Evolutionary conservation across 1,284 basidiomycete species (phyloP).

Genomic region (Malassezia caprae): DNA sequence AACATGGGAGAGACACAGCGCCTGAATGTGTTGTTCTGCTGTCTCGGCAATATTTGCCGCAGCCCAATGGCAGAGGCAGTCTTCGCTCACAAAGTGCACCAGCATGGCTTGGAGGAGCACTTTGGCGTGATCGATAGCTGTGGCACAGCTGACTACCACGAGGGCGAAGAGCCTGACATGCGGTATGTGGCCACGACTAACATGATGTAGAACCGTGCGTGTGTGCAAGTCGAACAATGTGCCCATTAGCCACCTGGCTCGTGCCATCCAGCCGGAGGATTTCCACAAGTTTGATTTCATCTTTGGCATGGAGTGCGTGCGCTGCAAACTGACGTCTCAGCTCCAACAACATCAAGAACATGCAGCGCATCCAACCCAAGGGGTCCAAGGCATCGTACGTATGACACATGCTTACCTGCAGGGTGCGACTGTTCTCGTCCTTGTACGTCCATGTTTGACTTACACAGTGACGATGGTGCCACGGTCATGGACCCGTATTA

Average conservation of each 20-base stretch:
- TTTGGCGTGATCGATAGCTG: conserved; percentile 39
- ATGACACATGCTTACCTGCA: neutral
- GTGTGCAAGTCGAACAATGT: conserved; percentile 49
- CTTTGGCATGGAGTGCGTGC: conserved; percentile 50
- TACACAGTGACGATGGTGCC: conserved; percentile 17
- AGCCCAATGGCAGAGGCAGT: conserved; percentile 43
- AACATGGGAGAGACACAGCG: neutral
- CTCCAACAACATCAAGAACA: conserved; percentile 48
- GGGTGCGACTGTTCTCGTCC: conserved; percentile 11
- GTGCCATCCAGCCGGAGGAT: conserved; percentile 47
- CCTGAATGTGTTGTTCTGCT: conserved; percentile 41
- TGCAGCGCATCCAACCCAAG: conserved; percentile 44
- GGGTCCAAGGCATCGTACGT: conserved; percentile 25
- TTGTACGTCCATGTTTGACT: conserved; percentile 7
- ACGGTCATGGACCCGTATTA: conserved; percentile 18
- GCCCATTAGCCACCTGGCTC: conserved; percentile 48
- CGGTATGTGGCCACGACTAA: conserved; percentile 15
- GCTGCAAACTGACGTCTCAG: neutral
- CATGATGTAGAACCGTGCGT: conserved; percentile 48
- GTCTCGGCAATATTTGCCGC: conserved; percentile 44
- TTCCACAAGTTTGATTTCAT: conserved; percentile 51
- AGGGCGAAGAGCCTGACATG: conserved; percentile 38
- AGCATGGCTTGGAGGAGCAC: conserved; percentile 19
- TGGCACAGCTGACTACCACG: conserved; percentile 39
- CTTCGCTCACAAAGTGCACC: conserved; percentile 25